Conservation (phyloP, 2,329 filamentous ascomycete genomes). For the Grosmannia huntii region DNA sequence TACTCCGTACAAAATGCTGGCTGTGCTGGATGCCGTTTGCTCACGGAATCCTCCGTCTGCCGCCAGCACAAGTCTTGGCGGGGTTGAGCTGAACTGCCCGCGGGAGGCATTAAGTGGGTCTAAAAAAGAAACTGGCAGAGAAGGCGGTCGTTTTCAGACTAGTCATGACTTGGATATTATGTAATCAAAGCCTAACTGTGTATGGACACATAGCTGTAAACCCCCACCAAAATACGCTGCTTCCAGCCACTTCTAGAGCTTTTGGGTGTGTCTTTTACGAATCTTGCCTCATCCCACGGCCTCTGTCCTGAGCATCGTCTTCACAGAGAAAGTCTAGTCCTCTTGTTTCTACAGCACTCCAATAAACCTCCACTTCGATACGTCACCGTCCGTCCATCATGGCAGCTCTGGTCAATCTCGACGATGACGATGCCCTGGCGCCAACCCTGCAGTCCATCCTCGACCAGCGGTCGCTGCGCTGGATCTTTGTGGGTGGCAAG, state of each 20-base stretch:
- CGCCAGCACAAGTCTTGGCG: not conserved
- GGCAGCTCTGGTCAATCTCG: conserved; percentile 33
- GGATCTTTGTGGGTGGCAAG: conserved; percentile 98
- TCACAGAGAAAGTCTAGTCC: not conserved
- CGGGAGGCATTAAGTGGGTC: not conserved
- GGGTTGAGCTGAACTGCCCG: not conserved
- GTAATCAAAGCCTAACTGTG: not conserved
- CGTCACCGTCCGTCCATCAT: not conserved
- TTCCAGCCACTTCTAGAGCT: not conserved
- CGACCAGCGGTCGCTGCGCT: conserved; percentile 87
- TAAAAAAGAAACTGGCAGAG: not conserved
- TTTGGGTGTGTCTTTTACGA: not conserved
- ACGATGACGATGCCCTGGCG: conserved; percentile 66
- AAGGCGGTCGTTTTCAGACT: not conserved
- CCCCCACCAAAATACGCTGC: not conserved
- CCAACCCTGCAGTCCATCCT: conserved; percentile 89
- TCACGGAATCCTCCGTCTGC: not conserved
- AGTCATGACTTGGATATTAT: not conserved
- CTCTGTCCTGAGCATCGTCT: not conserved
- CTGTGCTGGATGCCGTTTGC: not conserved
- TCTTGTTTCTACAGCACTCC: not conserved
- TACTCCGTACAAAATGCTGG: no score
- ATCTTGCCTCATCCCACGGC: not conserved
- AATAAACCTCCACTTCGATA: not conserved
- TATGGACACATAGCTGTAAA: not conserved